These are phyloP conservation scores for Komagataella mondaviorum DNA, from an alignment of 805 yeast genomes.

Conservation along the genomic window DNA sequence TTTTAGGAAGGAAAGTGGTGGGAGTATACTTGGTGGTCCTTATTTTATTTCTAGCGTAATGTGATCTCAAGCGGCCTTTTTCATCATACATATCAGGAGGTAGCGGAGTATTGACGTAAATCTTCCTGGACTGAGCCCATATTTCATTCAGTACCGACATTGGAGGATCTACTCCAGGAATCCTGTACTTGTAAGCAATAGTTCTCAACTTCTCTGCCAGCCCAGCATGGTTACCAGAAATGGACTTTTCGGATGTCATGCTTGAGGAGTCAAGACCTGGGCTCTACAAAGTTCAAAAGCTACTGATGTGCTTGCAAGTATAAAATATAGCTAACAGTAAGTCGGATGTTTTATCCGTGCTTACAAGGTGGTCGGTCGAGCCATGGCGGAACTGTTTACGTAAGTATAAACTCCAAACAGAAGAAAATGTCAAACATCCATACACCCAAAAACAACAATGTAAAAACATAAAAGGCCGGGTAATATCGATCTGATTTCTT, in stretches of 20 bases:
- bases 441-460: neutral
- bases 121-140: slow-evolving; percentile 21
- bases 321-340: neutral
- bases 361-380: neutral
- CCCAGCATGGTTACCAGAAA: neutral
- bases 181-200: neutral
- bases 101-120: slow-evolving; percentile 45
- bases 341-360: neutral
- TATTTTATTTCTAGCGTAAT: slow-evolving; percentile 41
- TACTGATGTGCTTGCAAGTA: neutral
- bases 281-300: neutral
- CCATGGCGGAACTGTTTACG: neutral
- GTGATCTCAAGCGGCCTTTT: slow-evolving; percentile 19
- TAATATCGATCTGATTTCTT: neutral
- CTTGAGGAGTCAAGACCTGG: neutral
- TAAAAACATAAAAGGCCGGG: neutral
- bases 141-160: neutral
- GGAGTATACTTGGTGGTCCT: slow-evolving; percentile 55
- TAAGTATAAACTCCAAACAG: neutral
- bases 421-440: neutral
- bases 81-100: slow-evolving; percentile 35
- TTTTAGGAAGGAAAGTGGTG: slow-evolving; percentile 41
- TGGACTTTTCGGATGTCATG: neutral
- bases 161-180: slow-evolving; percentile 1
- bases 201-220: neutral